Evolutionary conservation across 1,139 yeast species (phyloP).

Genomic region (Geotrichum europaeum): DNA sequence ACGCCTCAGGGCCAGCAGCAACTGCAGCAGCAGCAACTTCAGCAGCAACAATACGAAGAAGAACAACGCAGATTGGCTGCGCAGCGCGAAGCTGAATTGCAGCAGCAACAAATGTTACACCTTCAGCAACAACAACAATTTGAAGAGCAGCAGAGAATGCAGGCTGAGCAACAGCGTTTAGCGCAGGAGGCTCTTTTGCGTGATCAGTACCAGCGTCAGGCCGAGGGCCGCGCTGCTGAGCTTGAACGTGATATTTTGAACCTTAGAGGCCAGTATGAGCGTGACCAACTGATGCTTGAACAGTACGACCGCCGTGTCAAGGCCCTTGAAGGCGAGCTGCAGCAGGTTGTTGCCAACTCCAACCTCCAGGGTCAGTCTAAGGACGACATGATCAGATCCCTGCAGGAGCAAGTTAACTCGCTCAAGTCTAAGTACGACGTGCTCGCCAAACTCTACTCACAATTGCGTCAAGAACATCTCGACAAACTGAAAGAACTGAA

Average conservation of each 20-base stretch:
- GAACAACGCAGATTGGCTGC: conserved; percentile 49
- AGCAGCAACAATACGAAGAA: conserved; percentile 42
- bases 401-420: conserved; percentile 69
- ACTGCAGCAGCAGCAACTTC: conserved; percentile 36
- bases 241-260: conserved; percentile 74
- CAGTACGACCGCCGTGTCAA: conserved; percentile 87
- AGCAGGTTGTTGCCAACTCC: conserved; percentile 57
- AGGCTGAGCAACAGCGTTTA: conserved; percentile 64
- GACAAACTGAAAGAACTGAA: conserved; percentile 74
- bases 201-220: conserved; percentile 68
- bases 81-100: conserved; percentile 44
- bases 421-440: conserved; percentile 90
- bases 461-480: conserved; percentile 86
- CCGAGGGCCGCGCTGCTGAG: conserved; percentile 74
- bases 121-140: conserved; percentile 62
- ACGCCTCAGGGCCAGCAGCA: conserved; percentile 32
- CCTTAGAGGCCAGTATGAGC: conserved; percentile 76
- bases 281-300: conserved; percentile 74
- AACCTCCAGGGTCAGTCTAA: conserved; percentile 71
- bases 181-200: conserved; percentile 70
- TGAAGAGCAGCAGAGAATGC: conserved; percentile 61
- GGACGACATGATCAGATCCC: conserved; percentile 61
- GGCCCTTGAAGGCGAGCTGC: conserved; percentile 69
- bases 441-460: conserved; percentile 83
- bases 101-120: conserved; percentile 42